These are phyloP conservation scores for Hypoxylon rubiginosum DNA, from an alignment of 2,329 filamentous ascomycete species.

Conservation along the genomic window DNA sequence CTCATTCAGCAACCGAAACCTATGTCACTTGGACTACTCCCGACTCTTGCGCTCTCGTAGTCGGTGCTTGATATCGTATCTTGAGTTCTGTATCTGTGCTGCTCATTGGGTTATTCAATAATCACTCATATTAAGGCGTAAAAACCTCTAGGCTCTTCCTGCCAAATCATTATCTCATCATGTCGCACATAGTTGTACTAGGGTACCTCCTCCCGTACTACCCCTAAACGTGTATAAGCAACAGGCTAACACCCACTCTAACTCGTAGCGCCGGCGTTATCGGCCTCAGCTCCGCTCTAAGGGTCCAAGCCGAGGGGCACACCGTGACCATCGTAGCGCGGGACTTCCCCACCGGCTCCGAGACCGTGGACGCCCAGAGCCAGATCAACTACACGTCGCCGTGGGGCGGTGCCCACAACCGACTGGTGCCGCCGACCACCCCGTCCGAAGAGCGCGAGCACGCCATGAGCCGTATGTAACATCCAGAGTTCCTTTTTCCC, in stretches of 20 bases:
- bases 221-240: neutral
- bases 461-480: conserved; percentile 56
- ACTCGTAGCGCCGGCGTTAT: conserved; percentile 64
- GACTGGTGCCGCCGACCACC: conserved; percentile 61
- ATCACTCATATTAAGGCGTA: no score
- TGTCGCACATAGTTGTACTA: conserved; percentile 48
- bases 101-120: no score
- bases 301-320: conserved; percentile 58
- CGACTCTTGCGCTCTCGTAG: neutral
- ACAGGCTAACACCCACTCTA: conserved; percentile 5
- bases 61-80: neutral
- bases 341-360: conserved; percentile 63
- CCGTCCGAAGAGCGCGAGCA: conserved; percentile 58
- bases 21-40: neutral
- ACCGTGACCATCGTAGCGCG: conserved; percentile 60
- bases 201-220: conserved; percentile 39
- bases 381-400: conserved; percentile 68
- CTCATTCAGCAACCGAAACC: neutral
- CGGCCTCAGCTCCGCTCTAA: conserved; percentile 64
- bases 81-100: neutral
- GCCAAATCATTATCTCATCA: conserved; percentile 27
- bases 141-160: no score
- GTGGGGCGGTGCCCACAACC: conserved; percentile 70
- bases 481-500: no score
- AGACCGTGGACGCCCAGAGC: conserved; percentile 56